A percentile compares a stretch with the other conserved stretches of the same genome.
Conservation (phyloP, 768 basidiomycete genomes). For the Phylloporus rhodoxanthus region DNA sequence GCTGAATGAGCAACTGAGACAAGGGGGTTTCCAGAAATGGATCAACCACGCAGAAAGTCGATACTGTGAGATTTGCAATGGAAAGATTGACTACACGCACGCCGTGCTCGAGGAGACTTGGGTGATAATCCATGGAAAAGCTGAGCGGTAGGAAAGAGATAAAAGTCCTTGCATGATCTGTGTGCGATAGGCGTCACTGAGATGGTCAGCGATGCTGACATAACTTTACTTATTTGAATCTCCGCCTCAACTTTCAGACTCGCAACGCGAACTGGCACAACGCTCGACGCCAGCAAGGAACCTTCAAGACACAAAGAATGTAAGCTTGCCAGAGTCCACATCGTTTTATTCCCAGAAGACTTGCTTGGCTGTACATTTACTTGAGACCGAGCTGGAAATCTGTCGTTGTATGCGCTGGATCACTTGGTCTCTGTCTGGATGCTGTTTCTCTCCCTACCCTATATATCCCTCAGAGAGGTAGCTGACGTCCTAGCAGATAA, state of each 20-base stretch:
- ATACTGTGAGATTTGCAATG: no score
- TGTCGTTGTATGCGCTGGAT: slow-evolving; percentile 12
- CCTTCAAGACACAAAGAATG: slow-evolving; percentile 16
- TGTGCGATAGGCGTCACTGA: no score
- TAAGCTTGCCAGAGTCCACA: slow-evolving; percentile 11
- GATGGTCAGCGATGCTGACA: no score
- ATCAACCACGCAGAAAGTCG: no score
- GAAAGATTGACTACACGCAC: background rate
- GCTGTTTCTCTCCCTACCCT: background rate
- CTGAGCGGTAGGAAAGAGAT: no score
- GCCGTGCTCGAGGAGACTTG: no score
- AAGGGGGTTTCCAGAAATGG: no score
- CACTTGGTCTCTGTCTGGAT: slow-evolving; percentile 7
- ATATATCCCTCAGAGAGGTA: background rate
- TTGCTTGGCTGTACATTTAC: background rate
- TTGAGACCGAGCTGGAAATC: slow-evolving; percentile 1
- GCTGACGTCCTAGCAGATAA: slow-evolving; percentile 38
- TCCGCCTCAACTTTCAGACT: slow-evolving; percentile 12
- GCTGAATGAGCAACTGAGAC: no score
- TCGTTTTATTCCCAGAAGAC: background rate
- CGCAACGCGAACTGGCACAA: background rate
- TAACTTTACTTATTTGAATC: slow-evolving; percentile 3
- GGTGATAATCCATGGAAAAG: no score
- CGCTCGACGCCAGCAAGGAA: slow-evolving; percentile 18
- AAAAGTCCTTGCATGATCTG: no score